Conservation (phyloP, 371 early-diverging fungal genomes). For the Edhazardia aedis region DNA sequence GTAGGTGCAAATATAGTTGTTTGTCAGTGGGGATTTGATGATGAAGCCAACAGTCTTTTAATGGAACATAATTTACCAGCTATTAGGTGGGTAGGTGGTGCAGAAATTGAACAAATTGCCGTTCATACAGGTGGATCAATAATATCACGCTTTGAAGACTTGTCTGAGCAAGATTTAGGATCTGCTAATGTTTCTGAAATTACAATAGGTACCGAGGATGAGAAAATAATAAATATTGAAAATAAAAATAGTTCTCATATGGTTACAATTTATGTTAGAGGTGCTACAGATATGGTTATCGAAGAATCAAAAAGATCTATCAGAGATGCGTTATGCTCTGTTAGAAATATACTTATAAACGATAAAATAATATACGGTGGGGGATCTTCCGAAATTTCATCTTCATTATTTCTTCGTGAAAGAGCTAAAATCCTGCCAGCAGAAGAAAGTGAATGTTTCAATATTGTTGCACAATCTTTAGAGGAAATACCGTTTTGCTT, state of each 20-base stretch:
- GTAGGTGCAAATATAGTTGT: conserved; percentile 85
- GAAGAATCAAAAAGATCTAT: conserved; percentile 96
- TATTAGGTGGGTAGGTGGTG: conserved; percentile 99
- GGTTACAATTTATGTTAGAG: conserved; percentile 87
- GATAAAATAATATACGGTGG: conserved; percentile 96
- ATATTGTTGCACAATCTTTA: conserved; percentile 72
- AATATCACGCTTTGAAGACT: conserved; percentile 92
- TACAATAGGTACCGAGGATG: conserved; percentile 84
- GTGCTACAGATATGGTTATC: conserved; percentile 85
- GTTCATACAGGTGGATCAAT: conserved; percentile 94
- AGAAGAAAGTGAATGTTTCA: conserved; percentile 15
- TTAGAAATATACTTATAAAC: conserved; percentile 79
- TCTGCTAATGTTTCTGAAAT: conserved; percentile 78
- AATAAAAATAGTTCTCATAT: conserved; percentile 50
- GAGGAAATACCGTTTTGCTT: conserved; percentile 81
- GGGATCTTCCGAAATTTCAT: conserved; percentile 85
- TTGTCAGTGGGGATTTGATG: conserved; percentile 99
- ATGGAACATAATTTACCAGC: conserved; percentile 88
- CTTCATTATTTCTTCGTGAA: conserved; percentile 50
- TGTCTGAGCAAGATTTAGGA: conserved; percentile 69
- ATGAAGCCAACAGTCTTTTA: conserved; percentile 95
- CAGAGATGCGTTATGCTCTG: conserved; percentile 94
- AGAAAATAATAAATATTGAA: conserved; percentile 87
- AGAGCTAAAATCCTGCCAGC: not conserved
- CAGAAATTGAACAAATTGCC: conserved; percentile 82